Evolutionary conservation across 176 grass and related monocot species (phyloP), one percentile per base, ranked within the genome.

Genomic region (Juncus inflexus): DNA sequence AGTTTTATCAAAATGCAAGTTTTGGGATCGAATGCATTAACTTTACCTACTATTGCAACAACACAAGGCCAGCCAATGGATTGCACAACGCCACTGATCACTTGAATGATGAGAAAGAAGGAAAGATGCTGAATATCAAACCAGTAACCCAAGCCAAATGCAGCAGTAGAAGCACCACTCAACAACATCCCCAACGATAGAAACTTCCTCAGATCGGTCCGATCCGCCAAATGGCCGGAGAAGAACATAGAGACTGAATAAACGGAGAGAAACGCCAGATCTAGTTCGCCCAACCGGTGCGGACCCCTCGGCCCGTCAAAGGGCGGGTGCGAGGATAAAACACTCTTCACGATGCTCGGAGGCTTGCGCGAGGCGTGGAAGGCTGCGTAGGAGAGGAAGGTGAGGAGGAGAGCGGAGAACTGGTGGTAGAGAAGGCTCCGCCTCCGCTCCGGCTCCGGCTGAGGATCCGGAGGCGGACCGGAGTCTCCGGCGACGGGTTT

Each of bases 301-400:
- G 80, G 72, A 3, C 92, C 92, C 1, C 61, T 71, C 0, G 87
- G 60, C 0, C 85, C 92, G 58, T 80, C 79, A 80, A 97, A 97
- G 0, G 92, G 92, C 0, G 72, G 51, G 79, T 61, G 79, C 2
- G 85, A 67, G 60, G 81, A 82, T 40, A 97, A 84, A 55, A 82
- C 80, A 39, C 60, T 84, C 77, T 91, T 91, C 67, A 97, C 94
- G 84, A 97, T 97, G 92, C 82, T 91, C 0, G 92, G 92, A 55
- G 92, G 92, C 63, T 97, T 97, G 64, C 92, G 92, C 12, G 92
- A 97, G 67, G 87, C 92, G 75, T 97, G 92, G 79, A 97, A 97
- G 62, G 92, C 68, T 3, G 88, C 80, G 75, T 91, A 91, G 2
- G 92, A 78, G 9, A 79, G 69, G 64, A 91, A 97, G 64, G 87